These are phyloP conservation scores for Myxozyma lipomycoides DNA, from an alignment of 805 yeast species.

Conservation along the genomic window DNA sequence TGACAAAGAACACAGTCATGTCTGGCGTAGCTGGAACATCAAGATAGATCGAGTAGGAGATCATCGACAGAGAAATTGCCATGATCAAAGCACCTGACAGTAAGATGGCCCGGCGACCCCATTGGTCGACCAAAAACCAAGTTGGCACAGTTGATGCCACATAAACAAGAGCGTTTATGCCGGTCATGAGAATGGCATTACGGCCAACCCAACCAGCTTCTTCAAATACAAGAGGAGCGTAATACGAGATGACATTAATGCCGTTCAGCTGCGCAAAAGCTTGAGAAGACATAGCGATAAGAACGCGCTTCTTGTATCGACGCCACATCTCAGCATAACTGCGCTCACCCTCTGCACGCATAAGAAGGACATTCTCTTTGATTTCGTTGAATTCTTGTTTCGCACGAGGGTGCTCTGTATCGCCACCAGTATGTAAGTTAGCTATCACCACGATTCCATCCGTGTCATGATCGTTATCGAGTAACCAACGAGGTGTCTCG, in stretches of 20 bases:
- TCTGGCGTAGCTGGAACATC: conserved; percentile 56
- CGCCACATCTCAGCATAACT: conserved; percentile 72
- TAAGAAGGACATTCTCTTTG: conserved; percentile 72
- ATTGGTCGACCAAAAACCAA: conserved; percentile 81
- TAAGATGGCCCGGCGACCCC: conserved; percentile 89
- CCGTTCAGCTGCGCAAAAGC: conserved; percentile 93
- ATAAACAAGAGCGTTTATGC: conserved; percentile 63
- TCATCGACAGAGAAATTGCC: conserved; percentile 64
- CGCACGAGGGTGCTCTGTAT: conserved; percentile 64
- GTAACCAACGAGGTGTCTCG: conserved; percentile 87
- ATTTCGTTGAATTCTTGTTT: conserved; percentile 71
- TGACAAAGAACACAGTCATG: conserved; percentile 69
- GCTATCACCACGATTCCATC: conserved; percentile 86
- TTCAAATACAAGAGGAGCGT: conserved; percentile 91
- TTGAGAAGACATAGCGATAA: conserved; percentile 86
- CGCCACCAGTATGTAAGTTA: conserved; percentile 74
- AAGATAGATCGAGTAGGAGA: conserved; percentile 57
- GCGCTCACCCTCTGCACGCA: conserved; percentile 75
- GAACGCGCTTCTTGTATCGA: conserved; percentile 68
- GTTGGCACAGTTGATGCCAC: conserved; percentile 73
- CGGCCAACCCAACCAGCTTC: conserved; percentile 94
- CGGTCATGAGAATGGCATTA: conserved; percentile 85
- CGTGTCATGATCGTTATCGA: conserved; percentile 69
- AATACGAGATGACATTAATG: conserved; percentile 85
- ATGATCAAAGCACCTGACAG: conserved; percentile 74